A percentile compares a stretch with the other conserved stretches of the same genome.
Evolutionary conservation across 1,284 basidiomycete genomes (phyloP).

Genomic region (Ganoderma meredithae): DNA sequence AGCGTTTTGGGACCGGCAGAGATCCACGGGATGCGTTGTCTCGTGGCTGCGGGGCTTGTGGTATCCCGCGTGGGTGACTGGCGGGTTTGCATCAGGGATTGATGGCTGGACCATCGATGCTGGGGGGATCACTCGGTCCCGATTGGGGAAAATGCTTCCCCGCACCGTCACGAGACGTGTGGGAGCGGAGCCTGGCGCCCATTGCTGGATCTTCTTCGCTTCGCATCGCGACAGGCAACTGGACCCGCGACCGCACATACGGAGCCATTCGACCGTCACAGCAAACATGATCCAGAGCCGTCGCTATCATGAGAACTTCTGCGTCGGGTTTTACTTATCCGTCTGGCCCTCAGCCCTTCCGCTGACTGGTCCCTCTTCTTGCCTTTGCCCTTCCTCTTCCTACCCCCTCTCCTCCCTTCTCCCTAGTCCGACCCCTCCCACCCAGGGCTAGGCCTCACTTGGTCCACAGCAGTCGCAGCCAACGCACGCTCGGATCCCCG

Average conservation of each 20-base stretch:
- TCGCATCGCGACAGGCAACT: not conserved
- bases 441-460: not conserved
- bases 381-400: constrained; percentile 8
- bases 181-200: constrained; percentile 10
- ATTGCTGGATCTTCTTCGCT: constrained; percentile 14
- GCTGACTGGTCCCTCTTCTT: constrained; percentile 4
- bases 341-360: not conserved
- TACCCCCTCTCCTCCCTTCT: not conserved
- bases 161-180: constrained; percentile 22
- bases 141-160: constrained; percentile 16
- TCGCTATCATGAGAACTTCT: constrained; percentile 27
- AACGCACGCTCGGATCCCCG: not conserved
- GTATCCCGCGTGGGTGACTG: too few relatives aligned
- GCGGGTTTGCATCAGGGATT: constrained; percentile 17
- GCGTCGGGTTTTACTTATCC: constrained; percentile 4
- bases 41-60: too few relatives aligned
- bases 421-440: constrained; percentile 1
- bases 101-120: constrained; percentile 2
- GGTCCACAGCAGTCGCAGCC: constrained; percentile 4
- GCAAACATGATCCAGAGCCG: constrained; percentile 21
- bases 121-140: constrained; percentile 10
- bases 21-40: not conserved
- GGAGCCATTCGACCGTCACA: not conserved
- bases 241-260: not conserved
- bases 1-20: not conserved